phyloP scores from a whole-genome alignment of 1,139 yeast species.

The Yamadazyma sp. region DNA sequence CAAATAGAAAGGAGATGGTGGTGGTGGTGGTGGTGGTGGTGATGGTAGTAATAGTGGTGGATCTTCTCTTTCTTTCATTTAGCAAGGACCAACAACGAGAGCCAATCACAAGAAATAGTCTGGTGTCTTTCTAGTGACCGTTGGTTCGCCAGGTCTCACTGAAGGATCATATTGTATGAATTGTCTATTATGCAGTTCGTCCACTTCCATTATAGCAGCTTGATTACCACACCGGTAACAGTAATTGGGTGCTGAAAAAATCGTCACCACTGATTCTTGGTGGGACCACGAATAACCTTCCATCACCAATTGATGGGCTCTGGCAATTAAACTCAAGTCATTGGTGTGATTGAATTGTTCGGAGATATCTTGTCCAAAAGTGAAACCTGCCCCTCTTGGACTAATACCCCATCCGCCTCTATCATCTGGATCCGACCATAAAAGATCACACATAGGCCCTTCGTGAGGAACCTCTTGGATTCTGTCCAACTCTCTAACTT shows the following conservation, averaged over 20 bases:
- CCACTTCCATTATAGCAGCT: constrained; percentile 99
- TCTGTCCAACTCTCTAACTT: constrained; percentile 82
- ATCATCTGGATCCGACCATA: constrained; percentile 98
- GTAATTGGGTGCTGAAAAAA: constrained; percentile 97
- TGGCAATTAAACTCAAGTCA: constrained; percentile 81
- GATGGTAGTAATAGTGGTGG: no score
- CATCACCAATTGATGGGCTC: constrained; percentile 98
- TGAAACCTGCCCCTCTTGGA: constrained; percentile 97
- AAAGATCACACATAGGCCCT: constrained; percentile 96
- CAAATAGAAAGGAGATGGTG: no score
- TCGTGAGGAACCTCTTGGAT: constrained; percentile 98
- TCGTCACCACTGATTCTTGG: constrained; percentile 90
- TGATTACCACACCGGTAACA: constrained; percentile 98
- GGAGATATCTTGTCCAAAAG: constrained; percentile 52
- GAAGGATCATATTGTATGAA: constrained; percentile 93
- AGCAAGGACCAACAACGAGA: not conserved
- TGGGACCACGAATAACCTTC: constrained; percentile 86
- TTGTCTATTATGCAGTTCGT: constrained; percentile 85
- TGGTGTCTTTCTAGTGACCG: constrained; percentile 92
- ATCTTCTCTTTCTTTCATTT: not conserved
- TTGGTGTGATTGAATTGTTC: constrained; percentile 82
- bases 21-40: no score
- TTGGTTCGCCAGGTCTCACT: constrained; percentile 94
- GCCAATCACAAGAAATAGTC: constrained; percentile 74
- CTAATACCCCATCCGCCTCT: constrained; percentile 96